Evolutionary conservation across 345 rosid genomes (phyloP).

Genomic region (Mercurialis annua): DNA sequence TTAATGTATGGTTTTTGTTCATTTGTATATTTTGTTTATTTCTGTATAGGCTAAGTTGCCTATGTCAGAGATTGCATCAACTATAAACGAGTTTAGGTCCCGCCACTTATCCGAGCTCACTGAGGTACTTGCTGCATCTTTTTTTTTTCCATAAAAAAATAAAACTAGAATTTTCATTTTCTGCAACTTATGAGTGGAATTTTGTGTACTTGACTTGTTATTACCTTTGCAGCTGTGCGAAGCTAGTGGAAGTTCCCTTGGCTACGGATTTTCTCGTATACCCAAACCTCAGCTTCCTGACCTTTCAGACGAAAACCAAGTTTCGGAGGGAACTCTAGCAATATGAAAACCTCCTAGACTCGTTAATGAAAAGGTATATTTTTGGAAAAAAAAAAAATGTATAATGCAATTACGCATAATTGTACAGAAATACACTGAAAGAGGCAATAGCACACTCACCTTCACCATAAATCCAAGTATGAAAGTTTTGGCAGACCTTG

Average conservation of each 20-base stretch:
- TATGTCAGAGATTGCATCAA: slow-evolving; percentile 74
- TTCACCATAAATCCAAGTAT: background rate
- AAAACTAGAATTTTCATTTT: background rate
- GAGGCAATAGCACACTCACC: slow-evolving; percentile 1
- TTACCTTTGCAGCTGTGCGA: slow-evolving; percentile 60
- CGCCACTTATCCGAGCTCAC: slow-evolving; percentile 93
- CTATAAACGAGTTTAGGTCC: slow-evolving; percentile 87
- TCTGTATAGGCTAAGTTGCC: slow-evolving; percentile 80
- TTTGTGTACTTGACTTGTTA: background rate
- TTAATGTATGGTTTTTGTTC: too few relatives aligned
- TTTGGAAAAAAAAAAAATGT: too few relatives aligned
- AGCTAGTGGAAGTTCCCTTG: slow-evolving; percentile 89
- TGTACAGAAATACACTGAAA: slow-evolving; percentile 35
- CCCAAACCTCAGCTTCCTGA: slow-evolving; percentile 55
- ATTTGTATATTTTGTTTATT: background rate
- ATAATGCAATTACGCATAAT: slow-evolving; percentile 22
- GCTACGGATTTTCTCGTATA: slow-evolving; percentile 85
- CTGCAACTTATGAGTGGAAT: background rate
- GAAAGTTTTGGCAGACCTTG: slow-evolving; percentile 19
- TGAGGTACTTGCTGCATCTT: slow-evolving; percentile 49
- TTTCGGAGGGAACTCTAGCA: slow-evolving; percentile 69
- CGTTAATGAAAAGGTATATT: background rate
- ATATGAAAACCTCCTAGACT: slow-evolving; percentile 35
- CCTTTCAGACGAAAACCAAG: slow-evolving; percentile 65
- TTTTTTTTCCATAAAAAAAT: background rate